Conservation (phyloP, 2,329 filamentous ascomycete species). For the Hymenoscyphus repandus region DNA sequence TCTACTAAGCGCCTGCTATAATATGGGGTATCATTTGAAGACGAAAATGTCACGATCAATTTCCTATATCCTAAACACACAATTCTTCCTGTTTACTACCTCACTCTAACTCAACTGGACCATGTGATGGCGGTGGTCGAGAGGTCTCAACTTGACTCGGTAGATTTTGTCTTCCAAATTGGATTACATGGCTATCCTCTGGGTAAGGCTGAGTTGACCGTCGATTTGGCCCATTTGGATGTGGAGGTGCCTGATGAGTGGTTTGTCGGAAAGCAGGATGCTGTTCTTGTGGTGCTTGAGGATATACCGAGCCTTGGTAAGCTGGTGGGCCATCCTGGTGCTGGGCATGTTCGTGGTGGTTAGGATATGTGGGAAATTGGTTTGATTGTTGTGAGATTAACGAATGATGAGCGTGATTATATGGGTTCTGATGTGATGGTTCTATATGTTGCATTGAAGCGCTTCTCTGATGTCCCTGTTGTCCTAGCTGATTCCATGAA, state of each 20-base stretch:
- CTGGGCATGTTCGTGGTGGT: neutral
- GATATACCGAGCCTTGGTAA: neutral
- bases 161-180: neutral
- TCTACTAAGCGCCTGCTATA: no score
- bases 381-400: neutral
- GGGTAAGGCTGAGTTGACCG: neutral
- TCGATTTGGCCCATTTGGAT: neutral
- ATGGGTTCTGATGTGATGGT: conserved; percentile 2
- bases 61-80: no score
- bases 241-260: neutral
- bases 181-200: neutral
- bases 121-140: no score
- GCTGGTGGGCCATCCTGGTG: neutral
- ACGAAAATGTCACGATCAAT: no score
- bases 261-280: neutral
- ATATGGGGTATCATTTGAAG: no score
- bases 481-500: conserved; percentile 13
- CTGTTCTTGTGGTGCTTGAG: neutral
- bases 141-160: no score
- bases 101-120: no score
- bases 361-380: neutral
- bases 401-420: neutral
- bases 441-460: conserved; percentile 6
- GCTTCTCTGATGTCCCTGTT: conserved; percentile 2
- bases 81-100: no score